Evolutionary conservation across 2,329 filamentous ascomycete species (phyloP).

Genomic region (Colletotrichum phormii): DNA sequence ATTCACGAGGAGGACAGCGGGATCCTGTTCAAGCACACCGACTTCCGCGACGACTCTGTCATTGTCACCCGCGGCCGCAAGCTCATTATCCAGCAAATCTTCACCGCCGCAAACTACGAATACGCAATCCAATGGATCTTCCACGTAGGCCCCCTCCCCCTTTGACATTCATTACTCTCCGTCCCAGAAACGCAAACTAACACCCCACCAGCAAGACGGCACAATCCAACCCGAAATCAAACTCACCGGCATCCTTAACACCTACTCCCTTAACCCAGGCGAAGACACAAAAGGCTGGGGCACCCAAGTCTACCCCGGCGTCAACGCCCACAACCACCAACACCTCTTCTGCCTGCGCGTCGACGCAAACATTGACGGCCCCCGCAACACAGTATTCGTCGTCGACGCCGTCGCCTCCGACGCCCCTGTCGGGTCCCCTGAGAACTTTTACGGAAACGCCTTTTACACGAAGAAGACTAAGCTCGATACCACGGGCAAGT

Average conservation of each 20-base stretch:
- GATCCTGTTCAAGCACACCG: conserved; percentile 93
- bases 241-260: conserved; percentile 93
- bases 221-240: conserved; percentile 93
- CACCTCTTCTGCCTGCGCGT: conserved; percentile 93
- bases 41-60: conserved; percentile 90
- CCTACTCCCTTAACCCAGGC: conserved; percentile 82
- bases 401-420: conserved; percentile 79
- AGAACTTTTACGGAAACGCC: conserved; percentile 91
- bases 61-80: conserved; percentile 89
- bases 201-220: conserved; percentile 74
- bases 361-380: conserved; percentile 88
- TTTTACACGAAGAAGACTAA: conserved; percentile 89
- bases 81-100: conserved; percentile 89
- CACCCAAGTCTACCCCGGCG: conserved; percentile 88
- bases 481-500: conserved; percentile 75
- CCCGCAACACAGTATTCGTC: conserved; percentile 86
- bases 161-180: too few species aligned
- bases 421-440: conserved; percentile 80
- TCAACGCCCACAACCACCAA: conserved; percentile 96
- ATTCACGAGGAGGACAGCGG: conserved; percentile 95
- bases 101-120: conserved; percentile 96
- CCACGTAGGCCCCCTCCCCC: conserved; percentile 58
- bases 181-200: conserved; percentile 25
- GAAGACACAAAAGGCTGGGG: conserved; percentile 91
- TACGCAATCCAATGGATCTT: conserved; percentile 85